phyloP scores from a whole-genome alignment of 768 basidiomycete genomes.

The Phylloporus arenicola region DNA sequence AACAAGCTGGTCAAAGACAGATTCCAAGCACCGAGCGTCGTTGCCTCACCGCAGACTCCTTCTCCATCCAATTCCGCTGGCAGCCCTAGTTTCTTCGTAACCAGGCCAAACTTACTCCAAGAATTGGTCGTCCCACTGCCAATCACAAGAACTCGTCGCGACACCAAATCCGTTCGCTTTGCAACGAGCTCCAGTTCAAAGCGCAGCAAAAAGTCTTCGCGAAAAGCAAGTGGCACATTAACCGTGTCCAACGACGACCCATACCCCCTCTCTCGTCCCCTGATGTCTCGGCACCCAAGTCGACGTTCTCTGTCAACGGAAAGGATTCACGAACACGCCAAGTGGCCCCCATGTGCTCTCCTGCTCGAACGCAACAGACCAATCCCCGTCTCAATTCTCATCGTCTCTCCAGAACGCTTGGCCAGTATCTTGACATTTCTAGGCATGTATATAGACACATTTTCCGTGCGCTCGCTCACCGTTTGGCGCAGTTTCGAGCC shows the following conservation, averaged over 20 bases:
- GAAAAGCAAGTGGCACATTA: conserved; percentile 52
- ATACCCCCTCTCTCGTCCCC: conserved; percentile 20
- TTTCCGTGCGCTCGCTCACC: background rate
- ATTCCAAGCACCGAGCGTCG: too few species aligned
- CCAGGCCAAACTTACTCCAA: conserved; percentile 28
- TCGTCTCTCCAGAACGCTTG: conserved; percentile 41
- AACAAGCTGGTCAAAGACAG: conserved; percentile 25
- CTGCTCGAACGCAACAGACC: background rate
- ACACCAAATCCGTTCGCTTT: conserved; percentile 25
- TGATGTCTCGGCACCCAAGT: conserved; percentile 12
- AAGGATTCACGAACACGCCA: background rate
- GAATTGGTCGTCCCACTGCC: conserved; percentile 9
- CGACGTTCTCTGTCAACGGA: conserved; percentile 13
- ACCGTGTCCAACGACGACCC: conserved; percentile 46
- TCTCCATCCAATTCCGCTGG: conserved; percentile 12
- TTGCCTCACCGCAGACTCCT: background rate
- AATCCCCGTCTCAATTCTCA: background rate
- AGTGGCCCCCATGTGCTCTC: conserved; percentile 5
- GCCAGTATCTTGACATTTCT: conserved; percentile 41
- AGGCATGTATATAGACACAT: conserved; percentile 7
- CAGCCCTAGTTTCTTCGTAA: conserved; percentile 23
- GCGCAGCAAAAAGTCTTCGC: conserved; percentile 20
- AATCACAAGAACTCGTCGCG: conserved; percentile 19
- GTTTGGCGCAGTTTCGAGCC: conserved; percentile 32
- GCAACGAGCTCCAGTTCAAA: conserved; percentile 24